Conservation (phyloP, 768 basidiomycete species). For the Russula sp. region DNA sequence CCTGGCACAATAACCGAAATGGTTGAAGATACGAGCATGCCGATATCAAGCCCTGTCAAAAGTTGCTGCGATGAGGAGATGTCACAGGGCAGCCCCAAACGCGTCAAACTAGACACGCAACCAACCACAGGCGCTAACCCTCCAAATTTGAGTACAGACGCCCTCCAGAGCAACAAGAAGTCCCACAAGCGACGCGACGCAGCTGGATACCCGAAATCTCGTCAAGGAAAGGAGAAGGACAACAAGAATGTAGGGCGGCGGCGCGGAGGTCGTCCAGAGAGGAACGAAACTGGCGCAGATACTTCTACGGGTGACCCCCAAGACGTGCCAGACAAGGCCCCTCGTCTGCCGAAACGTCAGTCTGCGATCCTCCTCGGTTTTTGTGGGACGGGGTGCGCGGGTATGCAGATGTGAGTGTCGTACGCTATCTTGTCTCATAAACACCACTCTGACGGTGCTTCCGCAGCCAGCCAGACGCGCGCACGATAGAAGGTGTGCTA, state of each 20-base stretch:
- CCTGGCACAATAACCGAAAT: neutral
- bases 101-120: conserved; percentile 20
- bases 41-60: conserved; percentile 5
- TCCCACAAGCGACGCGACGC: conserved; percentile 26
- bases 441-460: neutral
- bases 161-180: conserved; percentile 13
- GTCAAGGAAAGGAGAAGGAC: conserved; percentile 34
- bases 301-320: neutral
- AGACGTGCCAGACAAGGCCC: conserved; percentile 34
- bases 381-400: conserved; percentile 85
- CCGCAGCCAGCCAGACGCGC: conserved; percentile 59
- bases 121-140: neutral
- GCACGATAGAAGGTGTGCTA: conserved; percentile 85
- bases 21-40: neutral
- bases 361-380: conserved; percentile 85
- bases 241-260: conserved; percentile 36
- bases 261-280: conserved; percentile 36
- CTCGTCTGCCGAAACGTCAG: conserved; percentile 74
- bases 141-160: neutral
- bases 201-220: conserved; percentile 32
- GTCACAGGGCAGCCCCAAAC: conserved; percentile 9
- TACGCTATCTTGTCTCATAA: neutral
- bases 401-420: conserved; percentile 88
- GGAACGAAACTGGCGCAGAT: conserved; percentile 21
- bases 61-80: conserved; percentile 1